Conservation (phyloP, 495 filamentous ascomycete species). For the Acidomyces sp. region DNA sequence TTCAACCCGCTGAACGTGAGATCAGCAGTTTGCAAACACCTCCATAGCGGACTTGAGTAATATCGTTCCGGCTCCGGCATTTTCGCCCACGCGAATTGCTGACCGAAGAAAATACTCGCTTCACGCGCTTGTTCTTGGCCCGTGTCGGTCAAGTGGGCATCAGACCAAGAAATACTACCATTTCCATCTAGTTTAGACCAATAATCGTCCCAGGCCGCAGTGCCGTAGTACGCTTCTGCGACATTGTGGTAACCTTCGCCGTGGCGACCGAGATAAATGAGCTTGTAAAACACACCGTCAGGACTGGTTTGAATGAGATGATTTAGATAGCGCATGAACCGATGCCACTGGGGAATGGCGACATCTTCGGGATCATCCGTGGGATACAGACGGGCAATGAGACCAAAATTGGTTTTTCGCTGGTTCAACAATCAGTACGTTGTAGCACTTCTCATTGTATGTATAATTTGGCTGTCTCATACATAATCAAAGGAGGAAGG, state of each 20-base stretch:
- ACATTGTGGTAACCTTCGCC: slow-evolving; percentile 31
- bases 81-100: slow-evolving; percentile 11
- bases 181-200: slow-evolving; percentile 28
- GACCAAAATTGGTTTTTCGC: slow-evolving; percentile 42
- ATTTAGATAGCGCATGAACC: slow-evolving; percentile 20
- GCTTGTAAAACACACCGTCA: slow-evolving; percentile 20
- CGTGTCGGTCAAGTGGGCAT: slow-evolving; percentile 23
- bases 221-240: slow-evolving; percentile 28
- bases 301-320: slow-evolving; percentile 14
- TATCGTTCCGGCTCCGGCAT: slow-evolving; percentile 25
- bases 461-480: slow-evolving; percentile 3
- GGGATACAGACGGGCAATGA: slow-evolving; percentile 44
- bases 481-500: slow-evolving; percentile 53
- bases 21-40: slow-evolving; percentile 26
- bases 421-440: not conserved
- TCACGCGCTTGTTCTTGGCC: slow-evolving; percentile 23
- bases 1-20: slow-evolving; percentile 19
- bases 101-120: slow-evolving; percentile 17
- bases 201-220: slow-evolving; percentile 27
- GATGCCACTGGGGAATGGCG: slow-evolving; percentile 22
- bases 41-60: slow-evolving; percentile 24
- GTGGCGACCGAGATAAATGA: slow-evolving; percentile 28
- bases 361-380: slow-evolving; percentile 31
- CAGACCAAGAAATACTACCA: slow-evolving; percentile 22
- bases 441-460: slow-evolving; percentile 3